Evolutionary conservation across 768 basidiomycete species (phyloP), one percentile per base, ranked within the genome.

Genomic region (Pisolithus tinctorius): DNA sequence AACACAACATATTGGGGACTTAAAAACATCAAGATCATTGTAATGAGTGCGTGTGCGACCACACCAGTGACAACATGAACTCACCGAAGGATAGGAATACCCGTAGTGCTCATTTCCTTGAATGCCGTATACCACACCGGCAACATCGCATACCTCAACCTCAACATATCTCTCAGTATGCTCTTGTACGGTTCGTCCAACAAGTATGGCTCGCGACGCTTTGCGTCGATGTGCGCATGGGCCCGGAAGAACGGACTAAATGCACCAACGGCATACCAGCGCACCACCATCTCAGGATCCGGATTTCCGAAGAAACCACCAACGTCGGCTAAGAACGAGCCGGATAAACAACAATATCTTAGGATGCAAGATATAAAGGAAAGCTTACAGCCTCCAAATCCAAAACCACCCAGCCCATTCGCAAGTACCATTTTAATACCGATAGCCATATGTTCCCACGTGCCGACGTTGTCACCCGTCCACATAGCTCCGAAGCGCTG

Each of bases 301-400:
- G 96, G 94, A 67, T 98, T 94, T 16, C 95, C 94, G 63, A 98
- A 98, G 84, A 98, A 99, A 14, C 96, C 96, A 17, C 96, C 95
- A 48, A 98, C 93, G 61, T 99, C 96, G 55, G 96, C 95, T 98
- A 57, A 26, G 13, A 29, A 49, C 6, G 30, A 16, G 7, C 14
- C 9, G 47, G 1, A 50, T 17, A n/a, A 26, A 38, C 30, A 7
- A 10, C 13, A 49, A n/a, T 17, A 23, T 47, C 38, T 34, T 44
- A 50, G 25, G 46, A 44, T 52, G 52, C 47, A 46, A 16, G 54
- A 45, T 43, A 17, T 51, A 23, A 55, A 43, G 11, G 11, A 27
- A 11, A 3, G 72, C 93, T 62, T 65, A 96, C 94, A 86, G 57
- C 96, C 96, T 23, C 82, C 75, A 65, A 94, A 99, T 27, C 84